Evolutionary conservation across 1,284 basidiomycete genomes (phyloP).

Genomic region (Rhodotorula sp.): DNA sequence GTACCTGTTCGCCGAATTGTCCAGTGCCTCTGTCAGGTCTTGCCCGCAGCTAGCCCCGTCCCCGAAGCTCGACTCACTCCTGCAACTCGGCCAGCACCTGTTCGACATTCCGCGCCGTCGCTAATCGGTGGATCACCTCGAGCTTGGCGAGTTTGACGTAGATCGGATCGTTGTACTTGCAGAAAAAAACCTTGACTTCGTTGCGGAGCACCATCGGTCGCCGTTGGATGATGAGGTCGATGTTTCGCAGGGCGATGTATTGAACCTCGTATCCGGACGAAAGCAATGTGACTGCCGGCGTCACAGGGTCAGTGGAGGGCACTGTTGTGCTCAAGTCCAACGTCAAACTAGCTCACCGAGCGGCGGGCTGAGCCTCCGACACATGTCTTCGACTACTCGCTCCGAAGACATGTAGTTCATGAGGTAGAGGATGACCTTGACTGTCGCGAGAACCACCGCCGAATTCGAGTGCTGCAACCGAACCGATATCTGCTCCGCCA

Average conservation of each 20-base stretch:
- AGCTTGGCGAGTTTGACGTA: conserved; percentile 98
- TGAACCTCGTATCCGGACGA: conserved; percentile 98
- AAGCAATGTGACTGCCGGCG: conserved; percentile 72
- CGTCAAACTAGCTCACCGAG: conserved; percentile 60
- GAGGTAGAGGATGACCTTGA: conserved; percentile 91
- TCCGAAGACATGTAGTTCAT: conserved; percentile 99
- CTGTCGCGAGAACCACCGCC: conserved; percentile 88
- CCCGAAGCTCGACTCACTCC: conserved; percentile 62
- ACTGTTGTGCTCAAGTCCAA: not conserved
- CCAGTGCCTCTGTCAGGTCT: not conserved
- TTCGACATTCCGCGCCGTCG: conserved; percentile 81
- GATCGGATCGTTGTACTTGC: conserved; percentile 99
- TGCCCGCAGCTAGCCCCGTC: not conserved
- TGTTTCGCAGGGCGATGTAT: conserved; percentile 95
- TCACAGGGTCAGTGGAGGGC: not conserved
- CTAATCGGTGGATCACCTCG: conserved; percentile 96
- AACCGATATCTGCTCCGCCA: conserved; percentile 89
- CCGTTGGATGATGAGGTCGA: conserved; percentile 92
- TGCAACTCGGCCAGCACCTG: conserved; percentile 91
- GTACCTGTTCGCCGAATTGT: conserved; percentile 60
- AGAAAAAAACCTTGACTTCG: conserved; percentile 98
- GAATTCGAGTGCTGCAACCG: conserved; percentile 90
- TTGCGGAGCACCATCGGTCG: conserved; percentile 88
- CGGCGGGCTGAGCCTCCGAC: conserved; percentile 95
- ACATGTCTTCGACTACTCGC: conserved; percentile 78